phyloP scores from a whole-genome alignment of 371 early-diverging fungal species.

The Syncephalis fuscata region DNA sequence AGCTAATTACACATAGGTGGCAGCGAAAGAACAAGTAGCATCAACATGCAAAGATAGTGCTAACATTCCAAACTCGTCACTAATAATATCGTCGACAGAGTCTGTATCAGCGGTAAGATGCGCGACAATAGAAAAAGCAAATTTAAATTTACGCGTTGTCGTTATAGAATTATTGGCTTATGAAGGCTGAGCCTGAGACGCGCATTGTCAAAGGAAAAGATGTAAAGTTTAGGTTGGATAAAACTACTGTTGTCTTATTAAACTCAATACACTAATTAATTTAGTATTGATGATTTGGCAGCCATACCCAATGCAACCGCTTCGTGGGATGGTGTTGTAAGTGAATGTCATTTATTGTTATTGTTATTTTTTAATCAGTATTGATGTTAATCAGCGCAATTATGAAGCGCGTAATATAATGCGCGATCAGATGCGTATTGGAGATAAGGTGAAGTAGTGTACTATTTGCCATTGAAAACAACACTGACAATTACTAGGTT shows the following conservation, averaged over 20 bases:
- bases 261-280: neutral
- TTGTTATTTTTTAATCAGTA: too few relatives aligned
- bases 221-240: slow-evolving; percentile 28
- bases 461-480: neutral
- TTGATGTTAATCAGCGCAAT: neutral
- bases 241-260: neutral
- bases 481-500: slow-evolving; percentile 1
- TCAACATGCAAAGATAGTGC: too few relatives aligned
- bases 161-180: slow-evolving; percentile 28
- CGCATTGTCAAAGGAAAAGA: slow-evolving; percentile 38
- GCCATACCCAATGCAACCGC: too few relatives aligned
- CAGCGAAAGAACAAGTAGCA: too few relatives aligned
- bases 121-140: too few relatives aligned
- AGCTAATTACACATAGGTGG: too few relatives aligned
- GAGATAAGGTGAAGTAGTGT: neutral
- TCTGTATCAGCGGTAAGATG: too few relatives aligned
- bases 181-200: slow-evolving; percentile 61
- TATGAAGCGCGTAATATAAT: neutral
- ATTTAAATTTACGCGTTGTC: too few relatives aligned
- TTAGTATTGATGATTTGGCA: neutral
- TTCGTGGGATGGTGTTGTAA: neutral
- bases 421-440: neutral
- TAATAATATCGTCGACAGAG: too few relatives aligned
- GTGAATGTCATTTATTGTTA: neutral
- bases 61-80: too few relatives aligned